Percentiles rank a stretch among this genome's conserved stretches.
Conservation (phyloP, 164 flowering plant genomes). For the Saururus chinensis region DNA sequence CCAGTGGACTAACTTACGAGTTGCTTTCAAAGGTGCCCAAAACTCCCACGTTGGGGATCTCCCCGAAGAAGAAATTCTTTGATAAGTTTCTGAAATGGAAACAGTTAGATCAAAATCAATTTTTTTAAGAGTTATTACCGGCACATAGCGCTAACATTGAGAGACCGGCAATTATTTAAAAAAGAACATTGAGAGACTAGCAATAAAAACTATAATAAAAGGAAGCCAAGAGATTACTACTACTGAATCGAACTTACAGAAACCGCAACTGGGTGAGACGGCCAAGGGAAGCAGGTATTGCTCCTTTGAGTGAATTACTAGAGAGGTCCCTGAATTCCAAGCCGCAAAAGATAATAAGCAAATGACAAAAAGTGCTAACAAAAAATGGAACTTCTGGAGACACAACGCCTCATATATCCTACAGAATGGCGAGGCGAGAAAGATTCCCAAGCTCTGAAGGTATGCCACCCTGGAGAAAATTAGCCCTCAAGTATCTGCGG, state of each 20-base stretch:
- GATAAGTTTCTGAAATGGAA: conserved; percentile 64
- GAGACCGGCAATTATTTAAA: neutral
- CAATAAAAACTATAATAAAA: neutral
- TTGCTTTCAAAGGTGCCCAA: conserved; percentile 51
- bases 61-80: conserved; percentile 82
- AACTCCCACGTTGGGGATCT: conserved; percentile 77
- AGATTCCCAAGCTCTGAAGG: conserved; percentile 83
- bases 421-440: conserved; percentile 63
- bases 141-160: no score
- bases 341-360: neutral
- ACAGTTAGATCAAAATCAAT: neutral
- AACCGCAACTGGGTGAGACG: conserved; percentile 40
- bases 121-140: no score
- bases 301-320: conserved; percentile 78
- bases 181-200: neutral
- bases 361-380: neutral
- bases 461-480: conserved; percentile 90
- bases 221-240: neutral
- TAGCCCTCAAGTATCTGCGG: conserved; percentile 73
- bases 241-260: conserved; percentile 45
- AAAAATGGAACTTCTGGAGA: neutral
- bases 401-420: conserved; percentile 12
- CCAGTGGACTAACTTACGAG: conserved; percentile 46
- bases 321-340: conserved; percentile 68
- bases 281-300: conserved; percentile 82